These are phyloP conservation scores for Entomortierella parvispora DNA, from an alignment of 192 early-diverging fungal genomes.

Conservation along the genomic window DNA sequence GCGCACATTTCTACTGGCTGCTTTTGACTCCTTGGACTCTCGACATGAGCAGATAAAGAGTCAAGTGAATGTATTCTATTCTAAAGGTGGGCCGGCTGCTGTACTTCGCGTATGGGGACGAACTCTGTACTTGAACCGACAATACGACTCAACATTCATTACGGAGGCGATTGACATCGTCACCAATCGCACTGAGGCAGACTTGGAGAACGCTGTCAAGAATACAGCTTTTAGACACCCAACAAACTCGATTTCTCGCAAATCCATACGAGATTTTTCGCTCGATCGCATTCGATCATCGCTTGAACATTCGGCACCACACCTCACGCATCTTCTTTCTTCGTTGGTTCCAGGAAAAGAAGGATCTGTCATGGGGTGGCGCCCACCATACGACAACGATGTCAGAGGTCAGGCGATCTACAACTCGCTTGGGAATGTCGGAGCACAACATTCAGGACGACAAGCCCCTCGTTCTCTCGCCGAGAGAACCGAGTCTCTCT, in stretches of 20 bases:
- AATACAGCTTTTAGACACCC: slow-evolving; percentile 7
- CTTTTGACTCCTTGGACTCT: slow-evolving; percentile 9
- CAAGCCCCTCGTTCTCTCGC: no score
- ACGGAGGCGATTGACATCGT: slow-evolving; percentile 1
- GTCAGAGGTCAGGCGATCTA: no score
- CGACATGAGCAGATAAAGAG: background rate
- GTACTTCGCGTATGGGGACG: slow-evolving; percentile 2
- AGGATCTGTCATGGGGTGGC: background rate
- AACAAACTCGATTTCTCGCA: slow-evolving; percentile 15
- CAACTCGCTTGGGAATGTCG: no score
- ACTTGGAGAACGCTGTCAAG: slow-evolving; percentile 11
- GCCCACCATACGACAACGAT: no score
- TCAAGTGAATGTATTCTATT: background rate
- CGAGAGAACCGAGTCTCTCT: no score
- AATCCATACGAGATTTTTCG: slow-evolving; percentile 2
- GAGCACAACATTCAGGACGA: no score
- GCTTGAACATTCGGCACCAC: background rate
- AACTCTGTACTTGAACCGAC: background rate
- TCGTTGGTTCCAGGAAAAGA: background rate
- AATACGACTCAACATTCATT: background rate
- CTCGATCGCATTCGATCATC: slow-evolving; percentile 6
- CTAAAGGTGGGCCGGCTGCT: slow-evolving; percentile 6
- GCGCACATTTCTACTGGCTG: slow-evolving; percentile 2
- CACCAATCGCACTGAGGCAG: slow-evolving; percentile 5
- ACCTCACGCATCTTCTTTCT: slow-evolving; percentile 6